Evolutionary conservation across 441 rosid genomes (phyloP).

Genomic region (Mallotus japonicus): DNA sequence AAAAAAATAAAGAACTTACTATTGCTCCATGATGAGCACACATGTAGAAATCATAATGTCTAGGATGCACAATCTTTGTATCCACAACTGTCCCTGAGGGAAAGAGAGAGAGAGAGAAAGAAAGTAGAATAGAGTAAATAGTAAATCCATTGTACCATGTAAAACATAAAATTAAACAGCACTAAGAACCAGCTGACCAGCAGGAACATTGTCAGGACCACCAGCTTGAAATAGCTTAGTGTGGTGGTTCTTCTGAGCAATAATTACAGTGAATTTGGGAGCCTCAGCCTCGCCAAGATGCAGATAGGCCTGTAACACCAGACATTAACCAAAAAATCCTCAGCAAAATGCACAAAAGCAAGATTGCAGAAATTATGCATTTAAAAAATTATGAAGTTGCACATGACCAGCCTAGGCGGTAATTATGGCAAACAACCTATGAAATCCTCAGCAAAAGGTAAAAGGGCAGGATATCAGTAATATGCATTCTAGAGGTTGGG

Average conservation of each 20-base stretch:
- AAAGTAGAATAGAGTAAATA: slow-evolving; percentile 1
- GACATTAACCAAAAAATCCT: slow-evolving; percentile 1
- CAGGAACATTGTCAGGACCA: slow-evolving; percentile 75
- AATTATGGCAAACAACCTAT: slow-evolving; percentile 2
- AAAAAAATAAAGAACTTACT: slow-evolving; percentile 49
- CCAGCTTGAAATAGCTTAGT: slow-evolving; percentile 70
- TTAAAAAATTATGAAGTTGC: neutral
- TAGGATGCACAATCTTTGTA: slow-evolving; percentile 77
- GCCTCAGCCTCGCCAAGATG: slow-evolving; percentile 60
- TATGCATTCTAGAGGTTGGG: neutral
- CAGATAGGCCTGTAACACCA: slow-evolving; percentile 62
- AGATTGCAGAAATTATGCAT: neutral
- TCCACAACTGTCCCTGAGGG: slow-evolving; percentile 83
- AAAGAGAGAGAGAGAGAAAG: slow-evolving; percentile 3
- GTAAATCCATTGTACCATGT: slow-evolving; percentile 13
- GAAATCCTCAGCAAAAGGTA: neutral
- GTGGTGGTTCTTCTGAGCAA: slow-evolving; percentile 89
- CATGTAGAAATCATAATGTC: slow-evolving; percentile 89
- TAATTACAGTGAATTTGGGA: slow-evolving; percentile 88
- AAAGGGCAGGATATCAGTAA: neutral
- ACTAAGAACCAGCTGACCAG: slow-evolving; percentile 39
- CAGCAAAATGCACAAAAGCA: neutral
- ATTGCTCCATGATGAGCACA: slow-evolving; percentile 83
- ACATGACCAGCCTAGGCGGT: neutral
- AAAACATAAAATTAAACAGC: slow-evolving; percentile 7